Evolutionary conservation across 2,329 filamentous ascomycete species (phyloP).

Genomic region (Setomelanomma holmii): DNA sequence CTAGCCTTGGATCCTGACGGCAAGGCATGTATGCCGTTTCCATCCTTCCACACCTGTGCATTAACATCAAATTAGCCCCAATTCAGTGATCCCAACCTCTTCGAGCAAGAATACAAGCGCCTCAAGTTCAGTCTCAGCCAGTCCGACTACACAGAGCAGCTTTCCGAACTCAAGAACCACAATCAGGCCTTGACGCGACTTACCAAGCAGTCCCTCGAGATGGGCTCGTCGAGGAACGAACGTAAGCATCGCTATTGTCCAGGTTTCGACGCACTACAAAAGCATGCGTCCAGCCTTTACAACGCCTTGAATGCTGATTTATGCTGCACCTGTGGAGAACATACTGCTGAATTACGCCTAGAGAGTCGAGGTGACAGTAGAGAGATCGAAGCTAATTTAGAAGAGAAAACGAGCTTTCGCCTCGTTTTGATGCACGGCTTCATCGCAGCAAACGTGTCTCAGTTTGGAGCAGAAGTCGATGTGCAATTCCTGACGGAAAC

Average conservation of each 20-base stretch:
- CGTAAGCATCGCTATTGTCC: slow-evolving; percentile 14
- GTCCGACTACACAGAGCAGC: slow-evolving; percentile 28
- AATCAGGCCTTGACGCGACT: slow-evolving; percentile 30
- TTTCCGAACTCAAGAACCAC: slow-evolving; percentile 23
- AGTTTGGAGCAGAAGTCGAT: too few species aligned
- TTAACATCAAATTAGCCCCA: slow-evolving; percentile 19
- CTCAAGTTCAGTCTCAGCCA: slow-evolving; percentile 34
- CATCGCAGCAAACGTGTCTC: too few species aligned
- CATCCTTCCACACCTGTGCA: neutral
- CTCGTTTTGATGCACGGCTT: too few species aligned
- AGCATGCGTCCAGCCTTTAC: slow-evolving; percentile 21
- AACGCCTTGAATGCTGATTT: slow-evolving; percentile 17
- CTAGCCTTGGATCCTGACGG: slow-evolving; percentile 23
- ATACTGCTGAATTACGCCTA: slow-evolving; percentile 31
- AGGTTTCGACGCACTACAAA: slow-evolving; percentile 29
- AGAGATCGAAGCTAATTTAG: slow-evolving; percentile 14
- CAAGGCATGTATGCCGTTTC: slow-evolving; percentile 19
- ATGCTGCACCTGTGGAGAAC: slow-evolving; percentile 24
- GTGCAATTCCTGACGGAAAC: too few species aligned
- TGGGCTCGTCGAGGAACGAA: slow-evolving; percentile 18
- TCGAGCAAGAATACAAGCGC: slow-evolving; percentile 35
- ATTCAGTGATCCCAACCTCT: slow-evolving; percentile 24
- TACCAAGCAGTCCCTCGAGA: slow-evolving; percentile 28
- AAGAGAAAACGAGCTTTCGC: slow-evolving; percentile 15
- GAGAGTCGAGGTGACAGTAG: slow-evolving; percentile 12